Percentiles rank a stretch among this genome's conserved stretches.
Evolutionary conservation across 2,329 filamentous ascomycete species (phyloP).

Genomic region (Aspergillus carbonarius): DNA sequence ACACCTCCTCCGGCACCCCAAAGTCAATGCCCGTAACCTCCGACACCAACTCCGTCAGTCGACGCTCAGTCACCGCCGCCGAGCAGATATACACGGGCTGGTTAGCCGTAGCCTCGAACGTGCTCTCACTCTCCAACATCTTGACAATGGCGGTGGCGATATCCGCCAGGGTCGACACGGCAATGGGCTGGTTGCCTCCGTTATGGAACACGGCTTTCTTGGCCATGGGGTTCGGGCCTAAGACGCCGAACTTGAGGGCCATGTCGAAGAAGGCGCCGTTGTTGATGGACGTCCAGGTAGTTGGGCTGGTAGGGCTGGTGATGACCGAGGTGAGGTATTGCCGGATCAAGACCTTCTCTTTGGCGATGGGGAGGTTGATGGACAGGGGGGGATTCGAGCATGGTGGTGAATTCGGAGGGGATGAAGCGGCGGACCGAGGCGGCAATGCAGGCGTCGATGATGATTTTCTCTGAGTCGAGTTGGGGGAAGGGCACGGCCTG

Average conservation of each 20-base stretch:
- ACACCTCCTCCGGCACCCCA: neutral
- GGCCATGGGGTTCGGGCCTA: neutral
- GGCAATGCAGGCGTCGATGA: constrained; percentile 38
- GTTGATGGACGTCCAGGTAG: constrained; percentile 8
- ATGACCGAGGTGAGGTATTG: neutral
- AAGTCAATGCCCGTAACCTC: neutral
- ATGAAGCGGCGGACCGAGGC: constrained; percentile 48
- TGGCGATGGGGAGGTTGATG: constrained; percentile 1
- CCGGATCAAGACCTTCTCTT: constrained; percentile 19
- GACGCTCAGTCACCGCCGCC: neutral
- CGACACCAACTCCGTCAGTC: neutral
- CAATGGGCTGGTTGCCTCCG: neutral
- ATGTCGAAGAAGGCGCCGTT: constrained; percentile 13
- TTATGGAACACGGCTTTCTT: neutral
- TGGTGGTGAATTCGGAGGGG: constrained; percentile 40
- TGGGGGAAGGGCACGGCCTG: neutral
- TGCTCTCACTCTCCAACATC: neutral
- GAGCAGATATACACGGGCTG: neutral
- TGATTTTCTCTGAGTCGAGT: constrained; percentile 5
- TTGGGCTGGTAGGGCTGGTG: neutral
- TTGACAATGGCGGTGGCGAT: neutral
- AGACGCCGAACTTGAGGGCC: neutral
- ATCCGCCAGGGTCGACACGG: neutral
- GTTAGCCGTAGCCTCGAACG: neutral
- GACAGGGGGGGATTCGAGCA: constrained; percentile 9